phyloP scores from a whole-genome alignment of 1,284 basidiomycete genomes.

The Cutaneotrichosporon dermatis region DNA sequence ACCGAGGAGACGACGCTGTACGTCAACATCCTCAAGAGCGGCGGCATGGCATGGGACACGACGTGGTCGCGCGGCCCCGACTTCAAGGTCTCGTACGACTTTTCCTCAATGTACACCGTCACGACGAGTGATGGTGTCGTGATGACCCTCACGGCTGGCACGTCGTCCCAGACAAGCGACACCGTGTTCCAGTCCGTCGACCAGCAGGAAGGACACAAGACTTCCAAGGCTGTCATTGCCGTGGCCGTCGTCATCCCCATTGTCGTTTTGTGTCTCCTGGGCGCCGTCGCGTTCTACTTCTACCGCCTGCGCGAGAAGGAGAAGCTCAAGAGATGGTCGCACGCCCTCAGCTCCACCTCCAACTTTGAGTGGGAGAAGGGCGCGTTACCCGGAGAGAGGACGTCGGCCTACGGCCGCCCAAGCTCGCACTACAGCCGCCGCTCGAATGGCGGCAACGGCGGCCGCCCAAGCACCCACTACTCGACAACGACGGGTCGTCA shows the following conservation, averaged over 20 bases:
- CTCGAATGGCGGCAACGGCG: not conserved
- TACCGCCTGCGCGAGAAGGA: slow-evolving; percentile 58
- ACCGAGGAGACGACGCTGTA: slow-evolving; percentile 59
- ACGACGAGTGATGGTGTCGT: slow-evolving; percentile 31
- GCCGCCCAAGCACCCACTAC: slow-evolving; percentile 53
- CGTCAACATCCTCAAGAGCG: slow-evolving; percentile 61
- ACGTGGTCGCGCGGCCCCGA: slow-evolving; percentile 62
- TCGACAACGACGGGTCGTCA: slow-evolving; percentile 51
- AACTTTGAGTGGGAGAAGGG: slow-evolving; percentile 47
- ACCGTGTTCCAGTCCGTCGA: slow-evolving; percentile 39
- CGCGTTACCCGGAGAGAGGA: slow-evolving; percentile 45
- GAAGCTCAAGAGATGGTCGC: slow-evolving; percentile 64
- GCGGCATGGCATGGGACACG: slow-evolving; percentile 56
- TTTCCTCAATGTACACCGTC: slow-evolving; percentile 40
- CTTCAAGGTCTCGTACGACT: slow-evolving; percentile 53
- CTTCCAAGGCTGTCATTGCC: slow-evolving; percentile 64
- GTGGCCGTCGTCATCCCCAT: slow-evolving; percentile 74
- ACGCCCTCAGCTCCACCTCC: slow-evolving; percentile 41
- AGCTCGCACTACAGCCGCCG: slow-evolving; percentile 18
- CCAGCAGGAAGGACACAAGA: slow-evolving; percentile 47
- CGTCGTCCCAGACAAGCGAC: slow-evolving; percentile 49
- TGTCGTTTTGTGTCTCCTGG: slow-evolving; percentile 53
- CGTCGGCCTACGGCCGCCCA: slow-evolving; percentile 73
- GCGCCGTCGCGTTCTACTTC: slow-evolving; percentile 54
- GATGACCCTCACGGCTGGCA: slow-evolving; percentile 29